Base-by-base conservation (phyloP, 2,329 filamentous ascomycete species). In the Fusarium pseudoanthophilum region DNA sequence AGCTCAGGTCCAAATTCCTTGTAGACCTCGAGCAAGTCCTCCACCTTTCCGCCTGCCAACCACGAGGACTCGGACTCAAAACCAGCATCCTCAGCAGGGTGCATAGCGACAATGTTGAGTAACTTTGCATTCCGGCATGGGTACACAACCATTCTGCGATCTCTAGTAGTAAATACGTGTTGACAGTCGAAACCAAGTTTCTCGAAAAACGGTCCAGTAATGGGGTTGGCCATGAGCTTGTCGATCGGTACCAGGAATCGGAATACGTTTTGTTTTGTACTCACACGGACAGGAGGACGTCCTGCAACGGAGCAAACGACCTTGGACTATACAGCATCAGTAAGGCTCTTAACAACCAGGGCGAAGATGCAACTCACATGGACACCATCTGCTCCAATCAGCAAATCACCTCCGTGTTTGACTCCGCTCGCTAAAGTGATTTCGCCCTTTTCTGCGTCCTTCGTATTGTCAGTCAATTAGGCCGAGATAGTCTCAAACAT, bases 331-430 rank as follows among this genome's bases (percentile, higher is more conserved):
- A 24, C 3, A 34, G 1, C 7, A 51, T 51, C 9, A 51, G n/a
- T 34, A 16, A 2, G 5, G 10, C 2, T 18, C 0, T 20, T 9
- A 7, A 34, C 5, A 7, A 10, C 1, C 15, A 32, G 5, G 21
- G 16, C 5, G 3, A 21, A 39, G 32, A 11, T 7, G 0, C 15
- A 18, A 10, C 57, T 15, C 32, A 65, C 62, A 20, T 65, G 62
- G 14, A 65, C 62, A 15, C 62, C 62, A 21, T 65, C 62, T 10
- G 62, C 62, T 28, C 58, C 62, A 11, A 65, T 52, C 1, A 65
- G 32, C 2, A 65, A 48, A 21, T 65, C 57, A 21, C 57, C 46
- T 11, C 11, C n/a, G 28, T 65, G 57, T 18, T 46, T 46, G 18
- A 42, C 16, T 3, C 62, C 58, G 15, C 34, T 18, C 4, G 39